A percentile compares a stretch with the other conserved stretches of the same genome.
phyloP scores from a whole-genome alignment of 2,329 filamentous ascomycete genomes.

The Sarocladium kiliense region DNA sequence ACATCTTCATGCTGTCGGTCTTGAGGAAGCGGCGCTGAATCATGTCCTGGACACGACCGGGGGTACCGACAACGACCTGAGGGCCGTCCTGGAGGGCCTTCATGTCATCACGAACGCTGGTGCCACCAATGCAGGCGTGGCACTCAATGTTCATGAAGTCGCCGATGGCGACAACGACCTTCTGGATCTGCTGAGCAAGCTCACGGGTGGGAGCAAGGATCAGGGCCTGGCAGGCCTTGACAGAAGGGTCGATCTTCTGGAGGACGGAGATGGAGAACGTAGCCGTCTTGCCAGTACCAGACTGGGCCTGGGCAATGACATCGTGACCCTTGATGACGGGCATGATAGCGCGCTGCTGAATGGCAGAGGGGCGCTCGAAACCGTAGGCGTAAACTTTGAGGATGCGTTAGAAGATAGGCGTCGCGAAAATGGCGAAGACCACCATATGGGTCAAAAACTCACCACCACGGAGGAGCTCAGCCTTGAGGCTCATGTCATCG shows the following conservation, averaged over 20 bases:
- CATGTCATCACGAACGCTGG: slow-evolving; percentile 97
- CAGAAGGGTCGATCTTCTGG: slow-evolving; percentile 92
- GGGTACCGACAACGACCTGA: slow-evolving; percentile 96
- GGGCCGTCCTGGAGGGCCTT: slow-evolving; percentile 93
- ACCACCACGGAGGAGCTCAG: slow-evolving; percentile 94
- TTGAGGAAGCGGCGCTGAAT: slow-evolving; percentile 96
- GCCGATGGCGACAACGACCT: slow-evolving; percentile 96
- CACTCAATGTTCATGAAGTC: slow-evolving; percentile 99
- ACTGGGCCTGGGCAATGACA: slow-evolving; percentile 99
- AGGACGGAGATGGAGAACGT: slow-evolving; percentile 99
- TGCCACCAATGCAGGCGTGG: slow-evolving; percentile 98
- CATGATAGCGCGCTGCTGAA: slow-evolving; percentile 99
- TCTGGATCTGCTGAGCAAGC: slow-evolving; percentile 98
- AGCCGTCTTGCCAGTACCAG: slow-evolving; percentile 98
- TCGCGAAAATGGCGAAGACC: slow-evolving; percentile 11
- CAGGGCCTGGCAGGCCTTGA: slow-evolving; percentile 97
- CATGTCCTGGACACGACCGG: slow-evolving; percentile 99
- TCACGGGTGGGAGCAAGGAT: slow-evolving; percentile 98
- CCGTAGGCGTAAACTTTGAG: slow-evolving; percentile 87
- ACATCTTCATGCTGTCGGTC: slow-evolving; percentile 99
- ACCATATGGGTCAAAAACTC: slow-evolving; percentile 22
- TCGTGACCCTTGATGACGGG: slow-evolving; percentile 99
- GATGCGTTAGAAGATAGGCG: slow-evolving; percentile 13
- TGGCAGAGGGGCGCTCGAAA: slow-evolving; percentile 99
- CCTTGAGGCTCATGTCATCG: slow-evolving; percentile 95